Evolutionary conservation across 768 basidiomycete species (phyloP), one percentile per base, ranked within the genome.

Genomic region (Sporobolomyces phaffii): DNA sequence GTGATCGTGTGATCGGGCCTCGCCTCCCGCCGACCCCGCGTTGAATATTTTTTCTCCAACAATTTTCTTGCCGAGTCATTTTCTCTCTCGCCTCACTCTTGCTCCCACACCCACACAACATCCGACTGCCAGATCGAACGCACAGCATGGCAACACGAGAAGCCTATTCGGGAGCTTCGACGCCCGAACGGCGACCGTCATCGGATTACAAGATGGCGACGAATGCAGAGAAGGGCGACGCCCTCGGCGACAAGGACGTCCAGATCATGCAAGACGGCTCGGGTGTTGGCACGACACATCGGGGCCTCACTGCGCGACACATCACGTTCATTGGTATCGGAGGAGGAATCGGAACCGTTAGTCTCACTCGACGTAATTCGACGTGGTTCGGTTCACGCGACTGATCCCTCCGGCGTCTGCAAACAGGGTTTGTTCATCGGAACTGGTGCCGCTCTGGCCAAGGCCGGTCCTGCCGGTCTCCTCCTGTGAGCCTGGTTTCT

Each of bases 361-460:
- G 56, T 47, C 56, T 31, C n/a, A n/a, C n/a, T n/a, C 43, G 26
- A 20, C 5, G 22, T 54, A n/a, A 7, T 24, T 24, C 53, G 3
- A 22, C 43, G 22, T n/a, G 41, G 22, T n/a, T 51, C 49, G 14
- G 28, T 10, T 24, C 1, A 4, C 31, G 28, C 40, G 60, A 65
- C 56, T 22, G 50, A 50, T 31, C 52, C 43, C 58, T 38, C 41
- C 18, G 38, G 50, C 22, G 48, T 50, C 29, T 43, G 52, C 36
- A 49, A 15, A 26, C 48, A 58, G 56, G 84, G 84, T 47, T 77
- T 84, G 1, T 84, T 85, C 75, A 76, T 85, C 22, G 81, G 82
- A 13, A 80, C 81, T 4, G 84, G 82, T 1, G 78, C 72, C 3
- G 77, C 78, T 5, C 78, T 84, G 33, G 78, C 80, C 3, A 79